These are phyloP conservation scores for Actinomucor elegans DNA, from an alignment of 371 early-diverging fungal genomes.

Conservation along the genomic window DNA sequence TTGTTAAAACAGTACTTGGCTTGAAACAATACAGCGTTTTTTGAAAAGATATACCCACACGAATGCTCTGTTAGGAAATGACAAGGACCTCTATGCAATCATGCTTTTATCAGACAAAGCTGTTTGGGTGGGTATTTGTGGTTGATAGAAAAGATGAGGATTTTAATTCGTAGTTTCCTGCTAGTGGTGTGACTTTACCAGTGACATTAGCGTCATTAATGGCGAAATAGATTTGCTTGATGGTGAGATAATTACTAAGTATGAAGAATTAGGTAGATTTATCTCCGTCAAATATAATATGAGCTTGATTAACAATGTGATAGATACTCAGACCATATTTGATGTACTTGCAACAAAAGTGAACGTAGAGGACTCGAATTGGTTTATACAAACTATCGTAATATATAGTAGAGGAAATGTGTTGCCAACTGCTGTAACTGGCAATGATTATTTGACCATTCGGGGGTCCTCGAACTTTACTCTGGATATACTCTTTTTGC, in stretches of 20 bases:
- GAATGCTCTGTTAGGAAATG: slow-evolving; percentile 10
- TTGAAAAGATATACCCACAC: slow-evolving; percentile 5
- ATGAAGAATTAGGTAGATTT: neutral
- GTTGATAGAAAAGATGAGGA: neutral
- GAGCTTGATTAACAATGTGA: neutral
- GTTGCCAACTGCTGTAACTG: neutral
- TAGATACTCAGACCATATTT: slow-evolving; percentile 6
- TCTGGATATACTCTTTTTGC: slow-evolving; percentile 9
- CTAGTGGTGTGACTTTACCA: slow-evolving; percentile 5
- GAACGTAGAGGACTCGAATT: neutral
- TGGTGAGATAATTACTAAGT: neutral
- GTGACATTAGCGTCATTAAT: neutral
- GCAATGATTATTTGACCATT: neutral
- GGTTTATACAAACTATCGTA: slow-evolving; percentile 5
- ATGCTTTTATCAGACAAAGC: slow-evolving; percentile 1
- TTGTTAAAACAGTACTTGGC: neutral
- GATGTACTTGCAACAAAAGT: neutral
- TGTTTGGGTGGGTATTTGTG: slow-evolving; percentile 4
- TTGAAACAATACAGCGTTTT: slow-evolving; percentile 6
- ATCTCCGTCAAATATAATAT: neutral
- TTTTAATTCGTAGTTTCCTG: neutral
- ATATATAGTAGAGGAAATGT: slow-evolving; percentile 5
- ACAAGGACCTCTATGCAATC: slow-evolving; percentile 2
- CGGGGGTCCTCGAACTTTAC: neutral
- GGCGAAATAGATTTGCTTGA: neutral